Conservation (phyloP, 352 stramenopile genomes). For the Elongisporangium prolatum region DNA sequence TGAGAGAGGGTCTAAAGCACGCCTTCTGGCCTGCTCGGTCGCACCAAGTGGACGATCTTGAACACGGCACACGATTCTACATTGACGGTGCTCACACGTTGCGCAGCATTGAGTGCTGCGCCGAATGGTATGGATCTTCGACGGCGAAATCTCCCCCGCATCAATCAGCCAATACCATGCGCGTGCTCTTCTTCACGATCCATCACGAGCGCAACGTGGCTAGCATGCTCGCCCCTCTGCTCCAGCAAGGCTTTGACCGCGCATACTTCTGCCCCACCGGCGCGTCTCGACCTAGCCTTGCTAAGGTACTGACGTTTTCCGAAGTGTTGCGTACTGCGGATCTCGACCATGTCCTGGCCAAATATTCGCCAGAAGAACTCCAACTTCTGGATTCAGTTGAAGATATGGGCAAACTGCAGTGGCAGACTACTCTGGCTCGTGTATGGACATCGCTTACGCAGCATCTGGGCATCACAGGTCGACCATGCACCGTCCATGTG, state of each 20-base stretch:
- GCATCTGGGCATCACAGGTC: not conserved
- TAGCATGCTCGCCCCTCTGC: conserved; percentile 50
- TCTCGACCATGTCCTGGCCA: conserved; percentile 25
- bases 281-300: conserved; percentile 54
- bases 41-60: conserved; percentile 51
- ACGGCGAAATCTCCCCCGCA: conserved; percentile 1
- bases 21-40: conserved; percentile 79
- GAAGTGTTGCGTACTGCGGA: conserved; percentile 41
- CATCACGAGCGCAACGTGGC: conserved; percentile 82
- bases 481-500: conserved; percentile 23
- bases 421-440: conserved; percentile 51
- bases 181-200: conserved; percentile 75
- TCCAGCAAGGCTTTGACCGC: conserved; percentile 58
- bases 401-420: conserved; percentile 30
- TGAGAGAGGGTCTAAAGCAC: conserved; percentile 43
- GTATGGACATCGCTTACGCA: conserved; percentile 39
- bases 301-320: conserved; percentile 65
- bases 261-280: conserved; percentile 75
- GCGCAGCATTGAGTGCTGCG: conserved; percentile 67
- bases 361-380: conserved; percentile 44
- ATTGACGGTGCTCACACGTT: conserved; percentile 89
- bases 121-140: conserved; percentile 56
- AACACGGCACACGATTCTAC: conserved; percentile 47
- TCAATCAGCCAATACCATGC: conserved; percentile 23
- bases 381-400: conserved; percentile 33